phyloP scores from a whole-genome alignment of 495 filamentous ascomycete genomes.

The Annulohypoxylon stygium region DNA sequence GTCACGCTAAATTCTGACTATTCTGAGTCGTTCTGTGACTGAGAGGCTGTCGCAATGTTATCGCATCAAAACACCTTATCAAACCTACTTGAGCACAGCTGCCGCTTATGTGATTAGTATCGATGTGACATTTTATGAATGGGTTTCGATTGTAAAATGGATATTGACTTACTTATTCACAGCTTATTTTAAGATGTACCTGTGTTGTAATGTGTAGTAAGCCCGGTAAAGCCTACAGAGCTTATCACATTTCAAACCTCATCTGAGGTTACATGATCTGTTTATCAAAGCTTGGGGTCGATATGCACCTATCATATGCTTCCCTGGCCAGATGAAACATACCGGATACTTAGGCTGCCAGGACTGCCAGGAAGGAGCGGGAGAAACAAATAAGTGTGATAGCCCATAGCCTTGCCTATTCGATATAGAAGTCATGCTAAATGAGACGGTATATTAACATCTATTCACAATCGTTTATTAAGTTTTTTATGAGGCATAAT shows the following conservation, averaged over 20 bases:
- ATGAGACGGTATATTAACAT: constrained; percentile 14
- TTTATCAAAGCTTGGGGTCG: constrained; percentile 10
- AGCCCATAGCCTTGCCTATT: background rate
- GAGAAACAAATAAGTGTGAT: background rate
- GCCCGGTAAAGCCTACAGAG: constrained; percentile 1
- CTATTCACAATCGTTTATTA: background rate
- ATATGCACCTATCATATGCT: background rate
- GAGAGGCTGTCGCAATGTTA: background rate
- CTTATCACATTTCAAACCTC: constrained; percentile 8
- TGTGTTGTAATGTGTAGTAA: constrained; percentile 14
- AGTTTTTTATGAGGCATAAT: background rate
- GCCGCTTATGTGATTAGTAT: background rate
- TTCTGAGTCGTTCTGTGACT: background rate
- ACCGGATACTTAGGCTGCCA: background rate
- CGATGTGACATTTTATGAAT: background rate
- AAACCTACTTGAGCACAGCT: background rate
- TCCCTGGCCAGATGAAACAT: background rate
- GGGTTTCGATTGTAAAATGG: background rate
- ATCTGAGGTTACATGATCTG: constrained; percentile 9
- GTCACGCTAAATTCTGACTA: background rate
- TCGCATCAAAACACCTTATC: constrained; percentile 11
- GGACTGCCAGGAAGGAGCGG: no score
- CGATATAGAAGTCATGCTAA: constrained; percentile 7
- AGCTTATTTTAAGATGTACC: background rate
- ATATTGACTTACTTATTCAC: background rate